These are phyloP conservation scores for Aureobasidium pullulans DNA, from an alignment of 2,329 filamentous ascomycete genomes.

Conservation along the genomic window DNA sequence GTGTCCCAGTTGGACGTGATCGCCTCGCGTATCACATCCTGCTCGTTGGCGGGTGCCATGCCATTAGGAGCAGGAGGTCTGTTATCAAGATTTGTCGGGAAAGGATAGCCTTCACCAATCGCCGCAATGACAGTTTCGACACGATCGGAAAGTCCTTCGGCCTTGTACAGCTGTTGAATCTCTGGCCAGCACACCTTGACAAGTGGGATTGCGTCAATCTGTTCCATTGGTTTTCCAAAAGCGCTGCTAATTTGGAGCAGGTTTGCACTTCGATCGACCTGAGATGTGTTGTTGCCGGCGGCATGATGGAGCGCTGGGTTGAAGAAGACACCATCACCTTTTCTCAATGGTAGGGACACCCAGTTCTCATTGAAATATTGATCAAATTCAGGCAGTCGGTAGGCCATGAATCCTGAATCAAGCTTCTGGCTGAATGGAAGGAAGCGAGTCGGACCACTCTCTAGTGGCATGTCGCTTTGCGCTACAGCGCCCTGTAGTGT, in stretches of 20 bases:
- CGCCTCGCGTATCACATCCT: constrained; percentile 42
- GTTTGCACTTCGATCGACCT: constrained; percentile 51
- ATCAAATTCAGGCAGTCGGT: constrained; percentile 46
- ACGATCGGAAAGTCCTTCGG: constrained; percentile 34
- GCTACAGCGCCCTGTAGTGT: constrained; percentile 59
- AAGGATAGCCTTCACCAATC: constrained; percentile 53
- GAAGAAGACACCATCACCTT: constrained; percentile 58
- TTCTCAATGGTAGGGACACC: constrained; percentile 44
- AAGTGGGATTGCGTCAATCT: constrained; percentile 45
- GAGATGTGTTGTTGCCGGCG: constrained; percentile 49
- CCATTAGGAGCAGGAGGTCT: constrained; percentile 49
- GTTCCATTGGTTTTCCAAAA: constrained; percentile 59
- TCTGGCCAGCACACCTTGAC: constrained; percentile 40
- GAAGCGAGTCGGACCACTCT: constrained; percentile 53
- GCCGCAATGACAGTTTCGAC: constrained; percentile 44
- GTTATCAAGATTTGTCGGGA: constrained; percentile 54
- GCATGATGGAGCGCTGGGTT: constrained; percentile 58
- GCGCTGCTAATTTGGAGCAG: constrained; percentile 55
- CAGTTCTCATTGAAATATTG: constrained; percentile 48
- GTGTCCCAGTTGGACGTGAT: constrained; percentile 37
- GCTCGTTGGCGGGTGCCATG: constrained; percentile 55
- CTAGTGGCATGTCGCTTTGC: constrained; percentile 53
- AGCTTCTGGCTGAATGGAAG: constrained; percentile 55
- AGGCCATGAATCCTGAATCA: constrained; percentile 52
- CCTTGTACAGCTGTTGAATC: constrained; percentile 28